Percentiles rank a stretch among this genome's conserved stretches.
Evolutionary conservation across 2,329 filamentous ascomycete genomes (phyloP).

Genomic region (Fusarium paranaense): DNA sequence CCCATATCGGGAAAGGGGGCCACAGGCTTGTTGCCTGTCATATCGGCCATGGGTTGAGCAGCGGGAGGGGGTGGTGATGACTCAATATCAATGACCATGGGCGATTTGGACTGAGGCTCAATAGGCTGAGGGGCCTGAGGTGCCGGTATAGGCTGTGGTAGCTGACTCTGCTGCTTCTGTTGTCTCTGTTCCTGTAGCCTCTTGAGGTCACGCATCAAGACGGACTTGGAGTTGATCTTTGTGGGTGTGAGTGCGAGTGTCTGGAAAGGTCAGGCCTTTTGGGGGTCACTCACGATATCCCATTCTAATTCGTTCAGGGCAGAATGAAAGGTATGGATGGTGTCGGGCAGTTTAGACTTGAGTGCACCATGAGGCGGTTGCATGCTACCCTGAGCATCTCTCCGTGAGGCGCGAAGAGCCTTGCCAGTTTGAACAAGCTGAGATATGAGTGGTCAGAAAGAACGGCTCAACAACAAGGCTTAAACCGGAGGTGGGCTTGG

Average conservation of each 20-base stretch:
- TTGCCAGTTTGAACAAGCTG: slow-evolving; percentile 71
- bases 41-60: slow-evolving; percentile 50
- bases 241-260: slow-evolving; percentile 23
- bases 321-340: slow-evolving; percentile 62
- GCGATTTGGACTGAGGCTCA: slow-evolving; percentile 51
- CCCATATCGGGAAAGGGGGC: slow-evolving; percentile 70
- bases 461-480: background rate
- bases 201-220: slow-evolving; percentile 66
- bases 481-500: background rate
- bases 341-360: slow-evolving; percentile 59
- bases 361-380: slow-evolving; percentile 47
- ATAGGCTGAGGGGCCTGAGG: slow-evolving; percentile 45
- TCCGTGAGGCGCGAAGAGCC: slow-evolving; percentile 62
- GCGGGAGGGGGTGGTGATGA: slow-evolving; percentile 48
- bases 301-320: slow-evolving; percentile 68
- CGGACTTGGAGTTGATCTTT: slow-evolving; percentile 63
- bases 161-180: slow-evolving; percentile 29
- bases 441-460: slow-evolving; percentile 9
- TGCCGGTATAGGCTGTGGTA: slow-evolving; percentile 21
- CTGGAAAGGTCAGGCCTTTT: background rate
- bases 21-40: slow-evolving; percentile 55
- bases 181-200: slow-evolving; percentile 47
- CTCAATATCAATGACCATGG: slow-evolving; percentile 52
- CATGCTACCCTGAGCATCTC: slow-evolving; percentile 57
- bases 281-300: slow-evolving; percentile 63